Evolutionary conservation across 1,284 basidiomycete genomes (phyloP).

Genomic region (Ustilago cynodontis): DNA sequence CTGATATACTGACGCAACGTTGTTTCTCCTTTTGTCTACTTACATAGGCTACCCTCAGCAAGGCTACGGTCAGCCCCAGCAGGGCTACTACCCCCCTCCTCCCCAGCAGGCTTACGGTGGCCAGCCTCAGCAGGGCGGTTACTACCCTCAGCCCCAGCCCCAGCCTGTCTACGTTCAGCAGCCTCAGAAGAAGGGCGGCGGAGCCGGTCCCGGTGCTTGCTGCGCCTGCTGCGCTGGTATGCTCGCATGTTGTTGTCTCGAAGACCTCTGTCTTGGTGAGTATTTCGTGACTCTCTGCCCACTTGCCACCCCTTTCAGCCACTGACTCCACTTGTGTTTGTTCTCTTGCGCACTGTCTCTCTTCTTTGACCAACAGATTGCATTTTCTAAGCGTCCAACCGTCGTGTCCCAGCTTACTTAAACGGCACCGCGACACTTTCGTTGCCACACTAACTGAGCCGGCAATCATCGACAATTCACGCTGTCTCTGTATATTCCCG

Average conservation of each 20-base stretch:
- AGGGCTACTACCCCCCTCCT: slow-evolving; percentile 56
- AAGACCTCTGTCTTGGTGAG: slow-evolving; percentile 57
- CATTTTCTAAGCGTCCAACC: slow-evolving; percentile 36
- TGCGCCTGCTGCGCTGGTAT: slow-evolving; percentile 60
- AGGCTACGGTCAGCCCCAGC: slow-evolving; percentile 43
- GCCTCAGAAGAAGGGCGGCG: slow-evolving; percentile 44
- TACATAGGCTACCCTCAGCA: slow-evolving; percentile 7
- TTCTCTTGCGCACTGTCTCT: background rate
- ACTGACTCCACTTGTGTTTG: background rate
- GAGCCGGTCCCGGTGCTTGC: slow-evolving; percentile 36
- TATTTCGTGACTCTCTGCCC: background rate
- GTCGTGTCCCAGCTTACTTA: background rate
- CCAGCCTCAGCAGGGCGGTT: slow-evolving; percentile 50
- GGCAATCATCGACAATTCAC: background rate
- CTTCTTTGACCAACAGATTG: slow-evolving; percentile 23
- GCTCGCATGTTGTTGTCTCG: slow-evolving; percentile 58
- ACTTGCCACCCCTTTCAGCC: too few relatives aligned
- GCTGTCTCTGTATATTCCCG: background rate
- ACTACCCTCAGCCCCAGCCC: slow-evolving; percentile 55
- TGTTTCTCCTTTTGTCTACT: background rate
- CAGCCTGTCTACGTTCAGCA: slow-evolving; percentile 60
- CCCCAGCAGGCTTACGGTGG: slow-evolving; percentile 60
- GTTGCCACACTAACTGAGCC: background rate
- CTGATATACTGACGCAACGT: background rate
- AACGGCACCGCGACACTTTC: background rate